Evolutionary conservation across 2,329 filamentous ascomycete species (phyloP), one percentile per base, ranked within the genome.

Genomic region (Microdochium trichocladiopsis): DNA sequence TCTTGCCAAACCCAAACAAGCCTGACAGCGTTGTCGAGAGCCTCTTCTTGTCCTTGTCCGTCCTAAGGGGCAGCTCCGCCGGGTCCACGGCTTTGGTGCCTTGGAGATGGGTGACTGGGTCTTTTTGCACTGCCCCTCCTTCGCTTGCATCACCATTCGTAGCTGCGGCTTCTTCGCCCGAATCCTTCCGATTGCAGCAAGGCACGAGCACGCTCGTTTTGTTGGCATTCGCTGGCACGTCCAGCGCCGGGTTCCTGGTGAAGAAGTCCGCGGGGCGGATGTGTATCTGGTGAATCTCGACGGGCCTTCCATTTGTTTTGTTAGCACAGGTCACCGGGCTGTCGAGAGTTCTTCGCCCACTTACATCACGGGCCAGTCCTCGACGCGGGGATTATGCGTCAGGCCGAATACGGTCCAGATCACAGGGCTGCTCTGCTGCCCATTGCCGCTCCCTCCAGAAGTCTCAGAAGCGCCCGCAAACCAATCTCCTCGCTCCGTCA

Each of bases 281-380:
- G 53, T 75, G 72, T 41, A 77, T 63, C 53, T 75, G 71, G 52
- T 75, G 72, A 25, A 72, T 73, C 58, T 77, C 74, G 31, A 73
- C 71, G 33, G 74, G 74, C 74, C 73, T 76, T n/a, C 28, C 33
- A 22, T 22, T 25, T 31, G 18, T 50, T 60, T 49, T 55, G 49
- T 31, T 10, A 24, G 49, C 28, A 10, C 22, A 8, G 10, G 18
- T 53, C 25, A 53, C 49, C n/a, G n/a, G n/a, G n/a, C n/a, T n/a
- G n/a, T n/a, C n/a, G n/a, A n/a, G n/a, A n/a, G n/a, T n/a, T n/a
- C n/a, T n/a, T n/a, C n/a, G n/a, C n/a, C 28, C 6, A 70, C 74
- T 71, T 59, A 76, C 74, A 77, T 77, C 10, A 77, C 74, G 4
- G 74, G 74, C 74, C 74, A 77, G 54, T 77, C 73, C 57, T 77